These are phyloP conservation scores for Onygena corvina DNA, from an alignment of 2,329 filamentous ascomycete genomes.

Conservation along the genomic window DNA sequence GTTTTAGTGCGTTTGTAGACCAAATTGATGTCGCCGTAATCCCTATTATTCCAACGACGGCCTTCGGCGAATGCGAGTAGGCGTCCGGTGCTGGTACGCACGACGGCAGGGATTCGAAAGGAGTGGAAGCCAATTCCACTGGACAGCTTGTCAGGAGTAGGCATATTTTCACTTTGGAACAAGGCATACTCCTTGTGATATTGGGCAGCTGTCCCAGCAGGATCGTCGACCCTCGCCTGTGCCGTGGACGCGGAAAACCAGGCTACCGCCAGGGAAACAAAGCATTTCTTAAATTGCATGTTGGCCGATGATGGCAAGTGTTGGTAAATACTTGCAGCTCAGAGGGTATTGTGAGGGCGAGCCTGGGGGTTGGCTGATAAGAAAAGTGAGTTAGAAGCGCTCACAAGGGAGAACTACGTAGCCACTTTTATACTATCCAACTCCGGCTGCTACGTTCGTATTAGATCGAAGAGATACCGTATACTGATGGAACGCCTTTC, in stretches of 20 bases:
- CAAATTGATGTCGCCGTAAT: conserved; percentile 24
- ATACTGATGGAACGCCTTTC: background rate
- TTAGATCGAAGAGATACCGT: background rate
- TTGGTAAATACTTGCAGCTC: too few relatives aligned
- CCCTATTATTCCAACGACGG: conserved; percentile 19
- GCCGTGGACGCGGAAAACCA: background rate
- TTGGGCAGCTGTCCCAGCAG: conserved; percentile 3
- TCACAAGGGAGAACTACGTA: too few relatives aligned
- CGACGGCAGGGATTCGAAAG: conserved; percentile 21
- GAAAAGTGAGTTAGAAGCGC: background rate
- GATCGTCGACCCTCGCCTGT: conserved; percentile 8
- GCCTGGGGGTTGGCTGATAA: too few relatives aligned
- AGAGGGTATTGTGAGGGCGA: too few relatives aligned
- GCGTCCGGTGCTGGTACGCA: conserved; percentile 19
- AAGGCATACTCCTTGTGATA: conserved; percentile 18
- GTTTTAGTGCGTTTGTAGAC: conserved; percentile 23
- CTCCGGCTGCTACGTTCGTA: background rate
- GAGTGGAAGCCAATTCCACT: conserved; percentile 22
- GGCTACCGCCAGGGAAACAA: conserved; percentile 1
- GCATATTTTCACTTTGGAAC: conserved; percentile 23
- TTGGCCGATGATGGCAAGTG: too few relatives aligned
- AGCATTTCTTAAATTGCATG: background rate
- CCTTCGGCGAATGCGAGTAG: conserved; percentile 23
- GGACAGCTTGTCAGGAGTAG: conserved; percentile 18
- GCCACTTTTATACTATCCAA: background rate